Evolutionary conservation across 1,284 basidiomycete species (phyloP), one percentile per base, ranked within the genome.

Genomic region (Ceratobasidium sp.): DNA sequence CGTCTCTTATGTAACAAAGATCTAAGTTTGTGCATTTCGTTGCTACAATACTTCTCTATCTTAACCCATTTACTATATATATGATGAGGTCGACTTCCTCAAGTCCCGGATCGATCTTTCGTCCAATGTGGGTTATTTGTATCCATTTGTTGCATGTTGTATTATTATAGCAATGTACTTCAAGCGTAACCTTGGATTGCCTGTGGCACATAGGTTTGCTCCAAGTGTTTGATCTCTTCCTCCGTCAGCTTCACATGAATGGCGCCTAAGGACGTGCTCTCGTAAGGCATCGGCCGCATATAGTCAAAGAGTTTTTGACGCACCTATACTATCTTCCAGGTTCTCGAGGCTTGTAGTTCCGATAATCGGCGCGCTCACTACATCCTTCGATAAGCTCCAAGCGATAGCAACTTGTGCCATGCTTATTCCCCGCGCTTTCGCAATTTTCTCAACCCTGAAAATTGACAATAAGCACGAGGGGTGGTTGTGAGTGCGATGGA

Each of bases 341-440:
- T 85, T 84, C 72, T 82, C 77, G 8, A 85, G 74, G 52, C 77
- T 82, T 6, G 82, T 86, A 6, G 82, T 82, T 1, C 85, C 85
- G 15, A 86, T 79, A 72, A 86, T 85, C 1, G 85, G 85, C 7
- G 84, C 84, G 20, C 82, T 79, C 12, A 86, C 82, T 8, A 55
- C 22, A 13, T 53, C 25, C 70, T 71, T 71, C 0, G 70, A 69
- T 15, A 53, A 52, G 27, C 52, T 32, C 70, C 70, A 71, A 15
- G 70, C 70, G 2, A 71, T 34, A 3, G 70, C 70, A 34, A 71
- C 62, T 38, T 71, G 68, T 12, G 68, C 70, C 70, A 71, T 71
- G 42, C 60, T 69, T 27, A 69, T 58, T 6, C 40, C 40, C 32
- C 49, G 50, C 25, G 45, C 47, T 38, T 72, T 57, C 0, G 71